Base-by-base conservation (phyloP, 2,329 filamentous ascomycete species). In the Calonectria crousiana region DNA sequence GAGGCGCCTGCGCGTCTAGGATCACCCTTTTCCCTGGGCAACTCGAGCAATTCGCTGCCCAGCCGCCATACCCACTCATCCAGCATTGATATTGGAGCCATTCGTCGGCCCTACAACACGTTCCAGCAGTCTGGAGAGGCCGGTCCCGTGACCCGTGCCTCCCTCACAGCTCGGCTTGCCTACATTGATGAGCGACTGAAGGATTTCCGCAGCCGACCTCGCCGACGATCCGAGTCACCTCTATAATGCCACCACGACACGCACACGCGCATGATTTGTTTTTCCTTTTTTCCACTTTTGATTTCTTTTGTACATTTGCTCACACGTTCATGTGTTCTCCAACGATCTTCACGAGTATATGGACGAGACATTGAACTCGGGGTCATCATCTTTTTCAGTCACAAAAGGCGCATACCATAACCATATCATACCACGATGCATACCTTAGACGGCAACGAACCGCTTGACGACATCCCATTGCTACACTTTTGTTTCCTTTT, bases 21-120 rank as follows among this genome's bases (percentile, higher is more conserved):
- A 36, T 93, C 91, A 6, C 91, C 91, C 0, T 93, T 93, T 75
- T 84, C 87, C 10, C 86, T 86, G 41, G 81, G 86, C 13, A 85
- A 82, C 70, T 86, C 88, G 16, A 91, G 89, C 81, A 88, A 91
- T 78, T 92, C 91, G 58, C 91, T 92, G 75, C 91, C 92, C n/a
- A 90, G 89, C 72, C 88, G 91, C 51, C 81, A 89, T 36, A 88
- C 87, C 38, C 87, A 88, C 76, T 85, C 87, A 3, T 83, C 84
- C 16, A 85, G 84, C 51, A 84, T 90, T 41, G 87, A 89, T 62
- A 78, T 87, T 65, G 84, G 85, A 26, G 82, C 86, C 67, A 82
- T 88, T 71, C 86, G 87, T 6, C 86, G 88, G 34, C 89, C 89
- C 2, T 92, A 91, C 81, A 88, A 90, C 14, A 93, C 91, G 0